These are phyloP conservation scores for Melastoma candidum DNA, from an alignment of 441 rosid species.

Conservation along the genomic window DNA sequence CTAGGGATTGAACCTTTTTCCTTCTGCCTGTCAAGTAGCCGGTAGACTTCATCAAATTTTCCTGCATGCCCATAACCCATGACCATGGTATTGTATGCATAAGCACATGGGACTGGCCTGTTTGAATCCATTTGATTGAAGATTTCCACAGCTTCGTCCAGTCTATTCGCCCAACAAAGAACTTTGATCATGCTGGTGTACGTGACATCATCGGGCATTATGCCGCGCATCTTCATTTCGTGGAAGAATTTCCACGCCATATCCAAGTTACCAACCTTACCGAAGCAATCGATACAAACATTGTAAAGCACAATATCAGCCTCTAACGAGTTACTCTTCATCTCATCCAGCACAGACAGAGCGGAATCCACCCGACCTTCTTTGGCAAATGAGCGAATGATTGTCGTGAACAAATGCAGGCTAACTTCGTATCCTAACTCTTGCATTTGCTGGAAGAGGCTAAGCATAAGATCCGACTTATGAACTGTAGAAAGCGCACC, in stretches of 20 bases:
- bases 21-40: conserved; percentile 73
- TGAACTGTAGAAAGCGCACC: conserved; percentile 61
- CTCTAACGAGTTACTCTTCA: conserved; percentile 64
- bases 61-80: conserved; percentile 94
- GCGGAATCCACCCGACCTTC: conserved; percentile 77
- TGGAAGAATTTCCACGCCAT: conserved; percentile 97
- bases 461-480: conserved; percentile 60
- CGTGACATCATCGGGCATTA: conserved; percentile 81
- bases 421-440: conserved; percentile 82
- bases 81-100: conserved; percentile 91
- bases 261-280: conserved; percentile 81
- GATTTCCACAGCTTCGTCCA: conserved; percentile 71
- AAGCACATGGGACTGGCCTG: conserved; percentile 68
- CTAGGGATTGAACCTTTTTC: conserved; percentile 87
- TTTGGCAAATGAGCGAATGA: conserved; percentile 69
- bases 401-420: conserved; percentile 71
- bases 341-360: conserved; percentile 75
- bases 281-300: conserved; percentile 90
- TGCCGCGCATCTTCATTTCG: conserved; percentile 63
- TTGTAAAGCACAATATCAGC: conserved; percentile 86
- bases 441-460: conserved; percentile 85
- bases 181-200: conserved; percentile 85
- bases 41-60: conserved; percentile 68
- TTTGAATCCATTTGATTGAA: conserved; percentile 71
- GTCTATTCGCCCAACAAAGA: conserved; percentile 69